phyloP scores from a whole-genome alignment of 2,329 filamentous ascomycete species.

The Xylariales sp. region DNA sequence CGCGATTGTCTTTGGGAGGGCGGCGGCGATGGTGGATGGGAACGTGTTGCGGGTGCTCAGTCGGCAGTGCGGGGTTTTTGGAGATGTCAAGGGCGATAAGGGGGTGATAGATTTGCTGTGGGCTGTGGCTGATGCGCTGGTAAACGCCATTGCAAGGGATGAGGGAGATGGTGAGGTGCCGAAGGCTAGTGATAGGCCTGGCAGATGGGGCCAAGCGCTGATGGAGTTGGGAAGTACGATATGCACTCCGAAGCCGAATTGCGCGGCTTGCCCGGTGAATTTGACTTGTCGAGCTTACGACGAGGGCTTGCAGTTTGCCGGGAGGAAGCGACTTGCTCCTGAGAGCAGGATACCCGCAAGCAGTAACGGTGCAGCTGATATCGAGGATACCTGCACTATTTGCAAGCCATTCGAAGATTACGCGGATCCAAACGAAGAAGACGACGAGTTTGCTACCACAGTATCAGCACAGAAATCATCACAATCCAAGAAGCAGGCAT shows the following conservation, averaged over 20 bases:
- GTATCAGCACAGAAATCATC: constrained; percentile 12
- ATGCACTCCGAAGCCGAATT: constrained; percentile 56
- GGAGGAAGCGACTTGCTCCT: constrained; percentile 13
- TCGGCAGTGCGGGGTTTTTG: constrained; percentile 53
- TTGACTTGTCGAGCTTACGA: constrained; percentile 46
- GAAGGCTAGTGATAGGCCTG: constrained; percentile 44
- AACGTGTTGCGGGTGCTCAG: constrained; percentile 59
- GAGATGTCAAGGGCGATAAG: constrained; percentile 53
- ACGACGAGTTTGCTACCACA: constrained; percentile 14
- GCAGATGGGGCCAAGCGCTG: constrained; percentile 58
- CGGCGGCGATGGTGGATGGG: constrained; percentile 59
- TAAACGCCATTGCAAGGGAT: constrained; percentile 44
- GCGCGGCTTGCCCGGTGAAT: constrained; percentile 45
- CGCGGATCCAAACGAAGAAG: constrained; percentile 10
- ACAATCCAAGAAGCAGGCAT: constrained; percentile 16
- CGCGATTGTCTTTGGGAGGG: constrained; percentile 56
- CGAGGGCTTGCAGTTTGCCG: constrained; percentile 37
- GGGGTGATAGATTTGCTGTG: constrained; percentile 48
- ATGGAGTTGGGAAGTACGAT: constrained; percentile 63
- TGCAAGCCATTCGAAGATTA: constrained; percentile 42
- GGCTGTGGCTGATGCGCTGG: constrained; percentile 52
- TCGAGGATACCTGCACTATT: constrained; percentile 46
- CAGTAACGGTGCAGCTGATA: too few relatives aligned
- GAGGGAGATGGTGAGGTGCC: constrained; percentile 12
- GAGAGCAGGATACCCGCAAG: constrained; percentile 7